Percentiles rank a stretch among this genome's conserved stretches.
Evolutionary conservation across 1,139 yeast genomes (phyloP).

Genomic region (Hyphopichia khmerensis): DNA sequence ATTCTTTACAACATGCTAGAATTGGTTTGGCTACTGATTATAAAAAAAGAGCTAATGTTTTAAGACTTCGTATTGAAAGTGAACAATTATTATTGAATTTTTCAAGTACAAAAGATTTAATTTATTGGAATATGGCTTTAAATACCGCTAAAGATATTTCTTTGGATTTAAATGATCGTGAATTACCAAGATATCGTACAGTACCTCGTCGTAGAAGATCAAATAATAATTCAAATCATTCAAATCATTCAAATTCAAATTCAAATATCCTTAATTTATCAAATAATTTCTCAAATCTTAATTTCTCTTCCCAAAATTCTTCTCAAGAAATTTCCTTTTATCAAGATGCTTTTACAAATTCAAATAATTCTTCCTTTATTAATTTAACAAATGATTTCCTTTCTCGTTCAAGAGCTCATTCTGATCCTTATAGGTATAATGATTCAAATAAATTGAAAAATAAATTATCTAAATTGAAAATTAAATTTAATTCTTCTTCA

Average conservation of each 20-base stretch:
- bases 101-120: slow-evolving; percentile 52
- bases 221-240: slow-evolving; percentile 8
- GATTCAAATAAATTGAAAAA: slow-evolving; percentile 12
- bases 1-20: slow-evolving; percentile 67
- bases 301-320: background rate
- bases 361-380: background rate
- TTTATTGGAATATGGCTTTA: slow-evolving; percentile 64
- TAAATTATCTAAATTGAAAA: slow-evolving; percentile 20
- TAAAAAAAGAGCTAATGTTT: slow-evolving; percentile 54
- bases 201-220: slow-evolving; percentile 67
- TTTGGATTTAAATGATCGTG: slow-evolving; percentile 58
- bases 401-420: slow-evolving; percentile 14
- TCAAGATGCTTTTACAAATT: slow-evolving; percentile 1
- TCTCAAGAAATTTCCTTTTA: slow-evolving; percentile 3
- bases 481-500: slow-evolving; percentile 10
- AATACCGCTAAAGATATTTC: slow-evolving; percentile 64
- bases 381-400: too few species aligned
- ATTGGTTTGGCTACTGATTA: slow-evolving; percentile 73
- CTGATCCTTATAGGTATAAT: slow-evolving; percentile 10
- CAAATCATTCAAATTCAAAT: too few species aligned
- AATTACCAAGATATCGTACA: slow-evolving; percentile 65
- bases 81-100: slow-evolving; percentile 67
- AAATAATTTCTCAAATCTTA: too few species aligned
- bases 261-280: too few species aligned
- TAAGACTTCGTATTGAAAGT: slow-evolving; percentile 63